A percentile compares a stretch with the other conserved stretches of the same genome.
These are phyloP conservation scores for Gaillardinia entomophila DNA, from an alignment of 805 yeast genomes.

Conservation along the genomic window DNA sequence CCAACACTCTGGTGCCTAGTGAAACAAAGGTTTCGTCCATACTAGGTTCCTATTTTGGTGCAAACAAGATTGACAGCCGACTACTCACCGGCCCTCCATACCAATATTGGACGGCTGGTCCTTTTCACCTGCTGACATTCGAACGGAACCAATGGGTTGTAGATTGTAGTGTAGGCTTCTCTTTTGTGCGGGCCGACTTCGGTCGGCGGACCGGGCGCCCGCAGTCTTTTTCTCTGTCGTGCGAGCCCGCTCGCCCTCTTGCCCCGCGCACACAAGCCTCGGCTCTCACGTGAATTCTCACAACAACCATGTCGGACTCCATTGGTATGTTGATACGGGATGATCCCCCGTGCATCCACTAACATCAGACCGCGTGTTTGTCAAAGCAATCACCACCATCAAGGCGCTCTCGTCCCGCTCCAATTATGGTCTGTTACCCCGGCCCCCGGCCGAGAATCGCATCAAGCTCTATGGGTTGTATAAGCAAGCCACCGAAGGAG, in stretches of 20 bases:
- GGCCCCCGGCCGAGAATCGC: conserved; percentile 71
- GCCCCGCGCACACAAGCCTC: too few relatives aligned
- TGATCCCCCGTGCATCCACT: background rate
- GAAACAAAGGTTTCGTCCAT: conserved; percentile 27
- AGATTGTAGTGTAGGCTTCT: too few relatives aligned
- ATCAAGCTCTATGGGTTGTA: conserved; percentile 73
- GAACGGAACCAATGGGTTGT: too few relatives aligned
- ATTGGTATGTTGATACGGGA: conserved; percentile 28
- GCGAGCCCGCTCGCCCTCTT: too few relatives aligned
- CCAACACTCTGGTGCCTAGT: conserved; percentile 91
- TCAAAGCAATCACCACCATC: conserved; percentile 76
- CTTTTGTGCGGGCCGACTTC: too few relatives aligned
- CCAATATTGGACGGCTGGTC: background rate
- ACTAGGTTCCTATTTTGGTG: conserved; percentile 65
- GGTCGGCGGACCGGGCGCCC: too few relatives aligned
- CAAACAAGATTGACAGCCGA: conserved; percentile 11
- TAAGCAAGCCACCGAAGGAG: conserved; percentile 88
- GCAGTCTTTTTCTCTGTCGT: too few relatives aligned
- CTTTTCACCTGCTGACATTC: background rate
- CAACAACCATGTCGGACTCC: conserved; percentile 40
- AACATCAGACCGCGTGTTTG: conserved; percentile 66
- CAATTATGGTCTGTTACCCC: conserved; percentile 57
- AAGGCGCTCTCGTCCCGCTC: conserved; percentile 63
- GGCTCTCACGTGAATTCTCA: too few relatives aligned
- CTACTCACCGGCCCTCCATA: conserved; percentile 7